These are phyloP conservation scores for Wallacemonas sp. DNA, from an alignment of 208 protist genomes.

Conservation along the genomic window DNA sequence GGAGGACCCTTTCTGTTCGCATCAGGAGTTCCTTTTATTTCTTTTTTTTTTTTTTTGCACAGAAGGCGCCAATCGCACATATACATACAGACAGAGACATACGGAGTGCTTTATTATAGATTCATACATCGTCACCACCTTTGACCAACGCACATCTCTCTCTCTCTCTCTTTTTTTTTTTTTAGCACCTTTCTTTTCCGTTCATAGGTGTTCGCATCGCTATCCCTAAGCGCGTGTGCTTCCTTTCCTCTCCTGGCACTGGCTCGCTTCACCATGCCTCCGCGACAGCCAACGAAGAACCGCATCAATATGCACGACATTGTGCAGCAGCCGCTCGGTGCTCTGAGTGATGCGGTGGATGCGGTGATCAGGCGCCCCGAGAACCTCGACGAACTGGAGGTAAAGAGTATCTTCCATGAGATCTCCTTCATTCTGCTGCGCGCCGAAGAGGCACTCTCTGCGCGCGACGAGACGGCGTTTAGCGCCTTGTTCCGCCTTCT, in stretches of 20 bases:
- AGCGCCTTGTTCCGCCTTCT: conserved; percentile 80
- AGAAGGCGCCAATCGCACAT: too few species aligned
- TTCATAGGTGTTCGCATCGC: too few species aligned
- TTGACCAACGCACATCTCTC: background rate
- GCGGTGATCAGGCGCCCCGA: conserved; percentile 80
- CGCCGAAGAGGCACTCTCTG: conserved; percentile 79
- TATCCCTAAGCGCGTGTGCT: too few species aligned
- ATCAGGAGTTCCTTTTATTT: conserved; percentile 17
- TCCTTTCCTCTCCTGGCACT: too few species aligned
- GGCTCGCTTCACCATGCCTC: conserved; percentile 36
- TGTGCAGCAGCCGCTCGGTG: conserved; percentile 71
- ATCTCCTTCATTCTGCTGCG: conserved; percentile 78
- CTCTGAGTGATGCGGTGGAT: conserved; percentile 73
- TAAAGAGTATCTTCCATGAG: conserved; percentile 79
- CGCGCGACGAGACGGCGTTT: conserved; percentile 68
- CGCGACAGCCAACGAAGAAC: conserved; percentile 71
- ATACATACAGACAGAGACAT: too few species aligned
- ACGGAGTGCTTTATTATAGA: too few species aligned
- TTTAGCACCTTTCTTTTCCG: too few species aligned
- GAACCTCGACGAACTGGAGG: conserved; percentile 76
- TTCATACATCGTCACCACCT: too few species aligned
- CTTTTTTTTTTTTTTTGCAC: too few species aligned
- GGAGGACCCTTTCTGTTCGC: too few species aligned
- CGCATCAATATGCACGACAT: conserved; percentile 92
- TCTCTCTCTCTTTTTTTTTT: conserved; percentile 11